A percentile compares a stretch with the other conserved stretches of the same genome.
phyloP scores from a whole-genome alignment of 768 basidiomycete genomes.

The Boletus reticulatus region DNA sequence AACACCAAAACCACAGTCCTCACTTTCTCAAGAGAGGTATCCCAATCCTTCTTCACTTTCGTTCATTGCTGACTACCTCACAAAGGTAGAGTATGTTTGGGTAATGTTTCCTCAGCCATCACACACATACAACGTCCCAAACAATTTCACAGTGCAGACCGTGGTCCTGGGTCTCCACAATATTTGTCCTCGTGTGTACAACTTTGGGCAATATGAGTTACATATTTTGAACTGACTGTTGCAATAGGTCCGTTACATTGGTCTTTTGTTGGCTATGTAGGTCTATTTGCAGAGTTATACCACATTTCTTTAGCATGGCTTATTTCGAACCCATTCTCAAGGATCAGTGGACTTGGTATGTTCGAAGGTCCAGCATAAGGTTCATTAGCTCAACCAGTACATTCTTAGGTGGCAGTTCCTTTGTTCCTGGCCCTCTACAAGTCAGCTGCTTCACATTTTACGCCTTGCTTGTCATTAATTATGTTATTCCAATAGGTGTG shows the following conservation, averaged over 20 bases:
- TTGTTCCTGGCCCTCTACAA: background rate
- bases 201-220: background rate
- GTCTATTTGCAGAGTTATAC: background rate
- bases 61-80: background rate
- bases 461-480: too few species aligned
- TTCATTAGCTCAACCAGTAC: background rate
- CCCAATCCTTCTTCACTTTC: background rate
- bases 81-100: background rate
- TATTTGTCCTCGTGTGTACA: background rate
- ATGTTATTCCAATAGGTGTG: too few species aligned
- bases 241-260: background rate
- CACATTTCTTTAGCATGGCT: background rate
- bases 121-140: background rate
- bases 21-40: background rate
- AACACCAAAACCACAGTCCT: background rate
- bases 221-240: background rate
- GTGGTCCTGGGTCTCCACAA: background rate
- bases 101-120: background rate
- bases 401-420: background rate
- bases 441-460: background rate
- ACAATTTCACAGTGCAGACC: background rate
- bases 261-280: background rate
- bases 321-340: background rate
- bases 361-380: background rate
- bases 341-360: background rate